Percentiles rank a stretch among this genome's conserved stretches.
Conservation (phyloP, 148 eudicot genomes). For the Heliosperma pusillum region DNA sequence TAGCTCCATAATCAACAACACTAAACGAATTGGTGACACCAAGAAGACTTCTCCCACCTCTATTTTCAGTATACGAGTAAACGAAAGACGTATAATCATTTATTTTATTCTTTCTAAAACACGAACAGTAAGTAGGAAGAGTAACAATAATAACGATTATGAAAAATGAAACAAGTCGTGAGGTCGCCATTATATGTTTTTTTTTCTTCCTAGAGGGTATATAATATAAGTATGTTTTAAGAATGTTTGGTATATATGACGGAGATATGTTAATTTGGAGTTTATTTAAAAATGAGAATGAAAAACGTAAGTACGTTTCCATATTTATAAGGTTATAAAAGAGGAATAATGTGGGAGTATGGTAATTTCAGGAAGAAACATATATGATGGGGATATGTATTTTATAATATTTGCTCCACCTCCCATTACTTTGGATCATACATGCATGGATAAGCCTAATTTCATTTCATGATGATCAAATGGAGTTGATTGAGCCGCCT, state of each 20-base stretch:
- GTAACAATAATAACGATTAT: not conserved
- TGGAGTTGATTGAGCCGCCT: too few relatives aligned
- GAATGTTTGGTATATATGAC: not conserved
- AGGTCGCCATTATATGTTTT: not conserved
- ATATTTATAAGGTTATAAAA: not conserved
- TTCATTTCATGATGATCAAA: not conserved
- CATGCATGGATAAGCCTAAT: not conserved
- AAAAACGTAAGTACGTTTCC: not conserved
- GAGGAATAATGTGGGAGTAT: not conserved
- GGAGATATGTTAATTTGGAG: not conserved
- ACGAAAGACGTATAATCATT: too few relatives aligned
- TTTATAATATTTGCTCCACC: not conserved
- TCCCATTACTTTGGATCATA: not conserved
- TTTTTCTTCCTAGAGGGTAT: too few relatives aligned
- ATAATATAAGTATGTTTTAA: not conserved
- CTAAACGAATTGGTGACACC: constrained; percentile 16
- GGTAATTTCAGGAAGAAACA: too few relatives aligned
- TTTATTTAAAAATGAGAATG: not conserved
- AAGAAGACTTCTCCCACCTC: not conserved
- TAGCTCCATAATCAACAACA: constrained; percentile 54
- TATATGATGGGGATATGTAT: not conserved
- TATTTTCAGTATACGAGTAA: not conserved
- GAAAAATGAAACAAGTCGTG: not conserved
- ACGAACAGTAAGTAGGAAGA: too few relatives aligned
- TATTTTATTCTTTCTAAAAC: too few relatives aligned